Percentiles rank a stretch among this genome's conserved stretches.
Conservation (phyloP, 106 monocot species). For the Agapanthus africanus region DNA sequence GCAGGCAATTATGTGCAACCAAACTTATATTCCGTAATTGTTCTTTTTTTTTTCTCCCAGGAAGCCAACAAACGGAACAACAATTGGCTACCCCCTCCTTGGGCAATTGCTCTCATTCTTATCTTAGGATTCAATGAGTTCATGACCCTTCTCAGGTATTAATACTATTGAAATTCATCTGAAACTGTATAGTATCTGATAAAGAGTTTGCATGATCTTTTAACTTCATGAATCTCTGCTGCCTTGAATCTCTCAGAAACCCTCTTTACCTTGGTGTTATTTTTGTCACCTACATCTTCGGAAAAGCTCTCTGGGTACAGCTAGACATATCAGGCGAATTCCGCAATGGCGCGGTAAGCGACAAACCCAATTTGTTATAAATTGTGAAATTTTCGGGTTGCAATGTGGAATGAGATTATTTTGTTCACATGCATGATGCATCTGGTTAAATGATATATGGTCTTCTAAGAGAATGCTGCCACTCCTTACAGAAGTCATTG, state of each 20-base stretch:
- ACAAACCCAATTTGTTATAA: no score
- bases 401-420: no score
- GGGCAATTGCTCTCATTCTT: conserved; percentile 82
- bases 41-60: conserved; percentile 25
- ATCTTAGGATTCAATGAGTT: conserved; percentile 93
- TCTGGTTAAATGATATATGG: no score
- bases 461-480: no score
- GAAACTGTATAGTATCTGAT: background rate
- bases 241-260: conserved; percentile 42
- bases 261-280: conserved; percentile 75
- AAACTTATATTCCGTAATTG: background rate
- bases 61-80: conserved; percentile 88
- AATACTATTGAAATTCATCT: background rate
- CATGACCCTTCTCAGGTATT: conserved; percentile 83
- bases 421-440: no score
- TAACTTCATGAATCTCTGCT: background rate
- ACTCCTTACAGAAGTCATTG: no score
- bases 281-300: conserved; percentile 73
- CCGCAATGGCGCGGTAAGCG: conserved; percentile 80
- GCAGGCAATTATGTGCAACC: background rate
- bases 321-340: conserved; percentile 78
- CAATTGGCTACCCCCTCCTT: conserved; percentile 94
- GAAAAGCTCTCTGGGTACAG: conserved; percentile 97
- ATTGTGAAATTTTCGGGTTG: no score
- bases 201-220: background rate